Percentiles rank a stretch among this genome's conserved stretches.
These are phyloP conservation scores for Aphanomyces cochlioides DNA, from an alignment of 352 stramenopile species.

Conservation along the genomic window DNA sequence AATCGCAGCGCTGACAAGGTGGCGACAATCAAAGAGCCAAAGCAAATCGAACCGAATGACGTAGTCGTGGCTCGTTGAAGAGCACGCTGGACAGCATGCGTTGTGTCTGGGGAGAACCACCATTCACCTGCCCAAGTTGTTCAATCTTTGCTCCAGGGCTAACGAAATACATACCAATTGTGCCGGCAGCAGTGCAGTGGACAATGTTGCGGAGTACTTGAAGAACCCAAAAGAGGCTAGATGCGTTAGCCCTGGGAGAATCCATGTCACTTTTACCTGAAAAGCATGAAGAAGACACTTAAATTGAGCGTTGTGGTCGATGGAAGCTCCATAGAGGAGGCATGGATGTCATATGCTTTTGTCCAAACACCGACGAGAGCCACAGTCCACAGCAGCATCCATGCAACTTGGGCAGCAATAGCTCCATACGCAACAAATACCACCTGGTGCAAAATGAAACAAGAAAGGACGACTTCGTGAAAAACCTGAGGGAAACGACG, in stretches of 20 bases:
- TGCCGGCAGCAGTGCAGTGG: constrained; percentile 75
- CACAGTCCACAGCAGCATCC: constrained; percentile 73
- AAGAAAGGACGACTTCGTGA: neutral
- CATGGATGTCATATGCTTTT: constrained; percentile 45
- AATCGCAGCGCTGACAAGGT: constrained; percentile 60
- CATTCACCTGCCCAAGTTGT: constrained; percentile 45
- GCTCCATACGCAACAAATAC: constrained; percentile 64
- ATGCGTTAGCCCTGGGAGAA: neutral
- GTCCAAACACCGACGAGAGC: constrained; percentile 69
- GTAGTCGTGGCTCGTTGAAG: constrained; percentile 62
- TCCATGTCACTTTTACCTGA: constrained; percentile 48
- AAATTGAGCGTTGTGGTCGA: constrained; percentile 43
- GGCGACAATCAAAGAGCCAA: constrained; percentile 77
- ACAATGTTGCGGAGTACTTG: constrained; percentile 82
- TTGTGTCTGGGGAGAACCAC: constrained; percentile 76
- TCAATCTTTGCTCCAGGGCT: neutral
- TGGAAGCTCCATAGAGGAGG: constrained; percentile 52
- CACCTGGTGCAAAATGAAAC: constrained; percentile 29
- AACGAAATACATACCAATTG: constrained; percentile 39
- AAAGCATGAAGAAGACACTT: constrained; percentile 80
- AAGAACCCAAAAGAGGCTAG: constrained; percentile 80
- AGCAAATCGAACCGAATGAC: constrained; percentile 78
- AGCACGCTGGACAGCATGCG: constrained; percentile 65
- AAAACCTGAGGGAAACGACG: constrained; percentile 58
- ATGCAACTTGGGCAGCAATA: constrained; percentile 54